phyloP scores from a whole-genome alignment of 371 early-diverging fungal species.

The Choanephora cucurbitarum region DNA sequence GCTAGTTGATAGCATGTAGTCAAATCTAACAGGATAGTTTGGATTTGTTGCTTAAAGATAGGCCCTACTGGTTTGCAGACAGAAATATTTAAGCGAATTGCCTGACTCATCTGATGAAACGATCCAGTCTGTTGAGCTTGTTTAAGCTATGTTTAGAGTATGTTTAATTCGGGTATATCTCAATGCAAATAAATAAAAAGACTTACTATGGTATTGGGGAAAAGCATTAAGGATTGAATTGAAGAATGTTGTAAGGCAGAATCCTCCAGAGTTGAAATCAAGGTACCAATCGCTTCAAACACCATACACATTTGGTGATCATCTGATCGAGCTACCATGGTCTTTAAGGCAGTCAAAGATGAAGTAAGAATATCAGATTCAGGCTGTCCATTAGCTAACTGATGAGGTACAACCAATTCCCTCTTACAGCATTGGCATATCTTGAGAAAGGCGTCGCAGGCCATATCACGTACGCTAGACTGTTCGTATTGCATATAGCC shows the following conservation, averaged over 20 bases:
- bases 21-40: not conserved
- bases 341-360: not conserved
- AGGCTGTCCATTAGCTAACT: slow-evolving; percentile 61
- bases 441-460: slow-evolving; percentile 97
- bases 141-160: no score
- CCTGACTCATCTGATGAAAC: slow-evolving; percentile 6
- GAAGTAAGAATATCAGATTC: slow-evolving; percentile 71
- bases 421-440: slow-evolving; percentile 88
- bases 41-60: slow-evolving; percentile 17
- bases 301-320: slow-evolving; percentile 71
- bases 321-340: not conserved
- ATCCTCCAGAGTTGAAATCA: slow-evolving; percentile 9
- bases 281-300: slow-evolving; percentile 88
- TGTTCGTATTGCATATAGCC: slow-evolving; percentile 97
- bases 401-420: slow-evolving; percentile 78
- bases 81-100: slow-evolving; percentile 81
- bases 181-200: not conserved
- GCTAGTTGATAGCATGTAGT: slow-evolving; percentile 12
- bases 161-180: no score
- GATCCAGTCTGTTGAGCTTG: not conserved
- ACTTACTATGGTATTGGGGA: slow-evolving; percentile 16
- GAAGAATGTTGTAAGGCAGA: slow-evolving; percentile 1
- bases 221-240: slow-evolving; percentile 4
- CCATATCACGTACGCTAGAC: slow-evolving; percentile 98
- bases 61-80: slow-evolving; percentile 82